Conservation (phyloP, 805 yeast species). For the Candida ficus region DNA sequence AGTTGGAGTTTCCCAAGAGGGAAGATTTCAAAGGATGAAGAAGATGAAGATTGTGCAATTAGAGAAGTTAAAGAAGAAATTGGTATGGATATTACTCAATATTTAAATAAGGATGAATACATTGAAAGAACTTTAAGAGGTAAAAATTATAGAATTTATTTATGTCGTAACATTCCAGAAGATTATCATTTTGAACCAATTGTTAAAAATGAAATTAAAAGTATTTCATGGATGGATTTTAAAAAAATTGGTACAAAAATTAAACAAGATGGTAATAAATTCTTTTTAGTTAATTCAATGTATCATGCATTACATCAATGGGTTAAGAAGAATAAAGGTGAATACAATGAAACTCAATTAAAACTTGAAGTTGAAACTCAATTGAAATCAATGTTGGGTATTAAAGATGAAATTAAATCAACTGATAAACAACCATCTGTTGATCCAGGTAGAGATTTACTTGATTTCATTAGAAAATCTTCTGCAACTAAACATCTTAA, state of each 20-base stretch:
- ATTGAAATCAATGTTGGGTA: conserved; percentile 60
- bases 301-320: conserved; percentile 41
- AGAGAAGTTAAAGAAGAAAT: conserved; percentile 93
- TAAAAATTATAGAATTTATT: conserved; percentile 79
- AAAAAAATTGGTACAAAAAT: conserved; percentile 32
- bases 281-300: conserved; percentile 35
- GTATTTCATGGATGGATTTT: conserved; percentile 74
- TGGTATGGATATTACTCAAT: conserved; percentile 75
- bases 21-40: conserved; percentile 89
- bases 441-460: conserved; percentile 76
- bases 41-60: conserved; percentile 82
- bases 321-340: conserved; percentile 48
- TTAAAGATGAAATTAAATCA: conserved; percentile 37
- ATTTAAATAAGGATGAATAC: conserved; percentile 63
- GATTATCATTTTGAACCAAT: conserved; percentile 69
- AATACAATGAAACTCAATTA: conserved; percentile 49
- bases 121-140: conserved; percentile 79
- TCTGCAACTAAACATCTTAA: conserved; percentile 27
- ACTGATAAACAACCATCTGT: conserved; percentile 26
- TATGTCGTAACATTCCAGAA: conserved; percentile 75
- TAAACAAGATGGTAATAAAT: conserved; percentile 25
- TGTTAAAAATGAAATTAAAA: conserved; percentile 83
- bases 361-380: conserved; percentile 59
- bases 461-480: conserved; percentile 53
- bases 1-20: conserved; percentile 98